Conservation (phyloP, 257 asterid species). For the Ocimum tenuiflorum region DNA sequence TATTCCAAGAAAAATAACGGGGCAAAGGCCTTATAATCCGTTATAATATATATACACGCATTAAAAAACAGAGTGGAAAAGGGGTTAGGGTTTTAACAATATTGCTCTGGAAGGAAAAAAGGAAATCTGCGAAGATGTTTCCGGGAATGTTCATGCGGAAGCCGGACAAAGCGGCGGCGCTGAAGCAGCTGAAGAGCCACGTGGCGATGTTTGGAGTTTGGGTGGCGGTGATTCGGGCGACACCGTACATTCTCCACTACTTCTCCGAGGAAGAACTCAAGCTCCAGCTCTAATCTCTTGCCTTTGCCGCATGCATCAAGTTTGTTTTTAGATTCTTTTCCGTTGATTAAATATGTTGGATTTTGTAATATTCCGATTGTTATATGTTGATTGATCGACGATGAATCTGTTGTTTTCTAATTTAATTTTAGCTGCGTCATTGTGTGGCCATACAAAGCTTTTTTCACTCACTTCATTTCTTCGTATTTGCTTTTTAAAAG, state of each 20-base stretch:
- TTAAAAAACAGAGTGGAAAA: not conserved
- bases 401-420: too few relatives aligned
- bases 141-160: slow-evolving; percentile 79
- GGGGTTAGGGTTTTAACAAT: slow-evolving; percentile 33
- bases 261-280: slow-evolving; percentile 64
- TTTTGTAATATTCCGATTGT: not conserved
- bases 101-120: not conserved
- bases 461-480: too few relatives aligned
- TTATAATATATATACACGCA: not conserved
- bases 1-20: not conserved
- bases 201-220: slow-evolving; percentile 71
- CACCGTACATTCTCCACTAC: slow-evolving; percentile 77
- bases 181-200: slow-evolving; percentile 86
- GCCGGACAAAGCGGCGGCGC: slow-evolving; percentile 82
- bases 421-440: too few relatives aligned
- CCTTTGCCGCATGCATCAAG: slow-evolving; percentile 19
- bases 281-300: slow-evolving; percentile 42
- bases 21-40: not conserved
- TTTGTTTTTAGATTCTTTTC: not conserved
- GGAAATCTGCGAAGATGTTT: slow-evolving; percentile 49
- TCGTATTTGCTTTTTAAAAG: too few relatives aligned
- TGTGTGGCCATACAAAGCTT: too few relatives aligned
- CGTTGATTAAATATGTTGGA: not conserved
- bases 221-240: slow-evolving; percentile 66
- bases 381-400: too few relatives aligned